Percentiles rank a stretch among this genome's conserved stretches.
Conservation (phyloP, 2,329 filamentous ascomycete genomes). For the Fusarium praegraminearum region DNA sequence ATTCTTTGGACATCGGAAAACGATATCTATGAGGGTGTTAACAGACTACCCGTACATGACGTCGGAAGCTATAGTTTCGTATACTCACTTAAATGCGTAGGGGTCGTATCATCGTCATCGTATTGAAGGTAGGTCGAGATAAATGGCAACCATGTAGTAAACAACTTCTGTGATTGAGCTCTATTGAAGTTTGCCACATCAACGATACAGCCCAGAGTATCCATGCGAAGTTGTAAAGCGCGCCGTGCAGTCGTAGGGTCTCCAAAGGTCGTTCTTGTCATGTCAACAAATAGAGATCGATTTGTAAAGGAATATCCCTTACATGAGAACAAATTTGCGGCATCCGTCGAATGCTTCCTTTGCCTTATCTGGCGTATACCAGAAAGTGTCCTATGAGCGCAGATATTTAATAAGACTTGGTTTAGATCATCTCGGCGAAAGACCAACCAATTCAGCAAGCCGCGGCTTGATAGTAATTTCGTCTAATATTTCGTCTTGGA, state of each 20-base stretch:
- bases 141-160: background rate
- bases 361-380: background rate
- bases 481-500: background rate
- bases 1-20: background rate
- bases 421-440: background rate
- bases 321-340: background rate
- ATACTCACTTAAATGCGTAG: background rate
- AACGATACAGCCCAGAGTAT: background rate
- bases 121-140: background rate
- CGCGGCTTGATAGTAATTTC: background rate
- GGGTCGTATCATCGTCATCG: background rate
- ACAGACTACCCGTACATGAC: rapidly evolving
- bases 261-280: background rate
- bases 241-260: background rate
- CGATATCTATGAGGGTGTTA: background rate
- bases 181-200: background rate
- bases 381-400: background rate
- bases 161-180: background rate
- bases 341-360: background rate
- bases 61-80: rapidly evolving
- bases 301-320: rapidly evolving
- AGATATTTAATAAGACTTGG: background rate
- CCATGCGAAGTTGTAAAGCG: background rate
- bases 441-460: background rate
- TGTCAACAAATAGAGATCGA: background rate